Evolutionary conservation across 2,329 filamentous ascomycete species (phyloP), one percentile per base, ranked within the genome.

Genomic region (Curvularia lunata): DNA sequence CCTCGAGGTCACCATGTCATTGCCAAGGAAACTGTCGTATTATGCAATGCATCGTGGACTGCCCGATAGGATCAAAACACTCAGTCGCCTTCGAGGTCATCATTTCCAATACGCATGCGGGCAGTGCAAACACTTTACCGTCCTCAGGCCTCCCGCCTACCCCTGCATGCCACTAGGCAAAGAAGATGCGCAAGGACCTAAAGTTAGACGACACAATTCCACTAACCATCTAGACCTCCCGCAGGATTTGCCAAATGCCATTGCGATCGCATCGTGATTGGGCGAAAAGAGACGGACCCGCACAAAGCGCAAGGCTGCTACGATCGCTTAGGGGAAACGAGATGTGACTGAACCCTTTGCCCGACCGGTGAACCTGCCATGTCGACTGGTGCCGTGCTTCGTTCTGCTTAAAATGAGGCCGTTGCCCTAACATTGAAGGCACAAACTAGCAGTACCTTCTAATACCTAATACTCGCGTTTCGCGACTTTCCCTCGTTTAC

Each of bases 321-420:
- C 42, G 40, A 50, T 51, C 51, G 61, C 64, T 54, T 65, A 63
- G 51, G 49, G 49, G 52, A 57, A 67, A 61, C 54, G 57, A 61
- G 54, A 65, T 63, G 54, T 61, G 57, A 61, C 59, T 64, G 48
- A 52, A 43, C 32, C 42, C 46, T 51, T 54, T 47, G 46, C 52
- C 47, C 34, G 52, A 68, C 67, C 67, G 64, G 66, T 68, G 64
- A 70, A 62, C 56, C 47, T 45, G 60, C 48, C 58, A 45, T 62
- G 58, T 50, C 58, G 48, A 41, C 54, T 30, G 57, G 59, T 52
- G 59, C 58, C 40, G 45, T 56, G 57, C 48, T 55, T 62, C 28
- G 38, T 57, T 52, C 43, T 59, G 58, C 34, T 70, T 70, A 72
- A 68, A 65, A 65, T 64, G 54, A 62, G 51, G 37, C 48, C 46